A percentile compares a stretch with the other conserved stretches of the same genome.
Evolutionary conservation across 768 basidiomycete species (phyloP).

Genomic region (Lactarius hatsudake): DNA sequence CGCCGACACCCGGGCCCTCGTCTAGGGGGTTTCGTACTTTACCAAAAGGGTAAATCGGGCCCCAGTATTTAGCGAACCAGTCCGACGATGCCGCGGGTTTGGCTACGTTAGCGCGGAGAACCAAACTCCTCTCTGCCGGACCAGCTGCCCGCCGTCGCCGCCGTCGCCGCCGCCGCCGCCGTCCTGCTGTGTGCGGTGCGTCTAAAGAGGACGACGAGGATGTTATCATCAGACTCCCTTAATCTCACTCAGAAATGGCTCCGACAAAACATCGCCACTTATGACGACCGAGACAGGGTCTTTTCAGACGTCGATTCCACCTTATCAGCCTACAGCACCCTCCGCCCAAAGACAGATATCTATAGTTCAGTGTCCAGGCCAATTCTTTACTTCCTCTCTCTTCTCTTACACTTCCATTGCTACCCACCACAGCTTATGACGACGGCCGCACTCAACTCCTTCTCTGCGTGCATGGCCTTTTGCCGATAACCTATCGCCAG

Average conservation of each 20-base stretch:
- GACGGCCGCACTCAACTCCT: slow-evolving; percentile 92
- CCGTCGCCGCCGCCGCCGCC: slow-evolving; percentile 4
- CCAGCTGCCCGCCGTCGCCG: slow-evolving; percentile 9
- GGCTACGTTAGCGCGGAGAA: slow-evolving; percentile 13
- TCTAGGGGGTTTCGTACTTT: slow-evolving; percentile 1
- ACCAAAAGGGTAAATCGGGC: slow-evolving; percentile 24
- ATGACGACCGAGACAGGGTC: slow-evolving; percentile 54
- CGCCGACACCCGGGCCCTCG: neutral
- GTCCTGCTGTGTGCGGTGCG: neutral
- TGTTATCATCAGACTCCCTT: slow-evolving; percentile 31
- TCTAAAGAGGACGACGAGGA: neutral
- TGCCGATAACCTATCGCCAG: slow-evolving; percentile 78
- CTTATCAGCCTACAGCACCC: slow-evolving; percentile 51
- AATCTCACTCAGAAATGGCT: slow-evolving; percentile 58
- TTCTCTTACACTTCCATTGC: slow-evolving; percentile 25
- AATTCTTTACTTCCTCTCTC: slow-evolving; percentile 12
- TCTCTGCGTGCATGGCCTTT: slow-evolving; percentile 85
- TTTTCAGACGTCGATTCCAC: slow-evolving; percentile 59
- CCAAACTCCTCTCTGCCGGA: slow-evolving; percentile 6
- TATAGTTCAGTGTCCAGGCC: slow-evolving; percentile 51
- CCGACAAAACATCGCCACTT: slow-evolving; percentile 57
- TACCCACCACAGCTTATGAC: slow-evolving; percentile 67
- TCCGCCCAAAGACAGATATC: slow-evolving; percentile 77
- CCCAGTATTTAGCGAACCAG: slow-evolving; percentile 9
- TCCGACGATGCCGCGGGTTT: neutral